These are phyloP conservation scores for Mortierella sp. DNA, from an alignment of 371 early-diverging fungal species.

Conservation along the genomic window DNA sequence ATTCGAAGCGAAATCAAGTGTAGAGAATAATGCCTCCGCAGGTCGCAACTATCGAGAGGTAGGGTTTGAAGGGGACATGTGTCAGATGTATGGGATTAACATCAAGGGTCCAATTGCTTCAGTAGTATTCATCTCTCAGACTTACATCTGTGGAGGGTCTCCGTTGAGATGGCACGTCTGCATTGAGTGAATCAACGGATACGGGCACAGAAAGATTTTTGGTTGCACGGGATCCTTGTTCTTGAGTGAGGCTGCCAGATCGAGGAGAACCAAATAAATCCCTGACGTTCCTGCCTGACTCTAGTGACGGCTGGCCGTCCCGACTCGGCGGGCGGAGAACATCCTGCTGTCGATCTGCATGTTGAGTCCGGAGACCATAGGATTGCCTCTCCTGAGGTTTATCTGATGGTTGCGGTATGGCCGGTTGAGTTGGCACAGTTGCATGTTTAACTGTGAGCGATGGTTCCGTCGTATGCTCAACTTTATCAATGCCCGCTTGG, in stretches of 20 bases:
- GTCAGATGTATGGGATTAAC: no score
- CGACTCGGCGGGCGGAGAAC: neutral
- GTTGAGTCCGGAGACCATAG: neutral
- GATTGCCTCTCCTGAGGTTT: neutral
- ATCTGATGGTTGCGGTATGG: neutral
- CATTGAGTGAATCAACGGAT: constrained; percentile 1
- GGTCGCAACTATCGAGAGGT: constrained; percentile 34
- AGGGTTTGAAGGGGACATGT: neutral
- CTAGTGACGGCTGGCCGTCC: neutral
- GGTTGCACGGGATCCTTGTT: neutral
- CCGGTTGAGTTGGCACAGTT: neutral
- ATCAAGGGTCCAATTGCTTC: neutral
- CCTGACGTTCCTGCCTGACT: constrained; percentile 16
- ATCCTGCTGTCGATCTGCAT: neutral
- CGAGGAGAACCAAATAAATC: constrained; percentile 22
- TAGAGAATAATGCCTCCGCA: constrained; percentile 47
- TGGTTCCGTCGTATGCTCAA: neutral
- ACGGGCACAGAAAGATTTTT: neutral
- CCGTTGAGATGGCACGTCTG: constrained; percentile 8
- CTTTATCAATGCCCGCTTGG: neutral
- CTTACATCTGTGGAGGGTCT: constrained; percentile 37
- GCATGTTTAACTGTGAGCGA: neutral
- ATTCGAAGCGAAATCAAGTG: constrained; percentile 54
- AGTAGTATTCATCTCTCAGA: neutral
- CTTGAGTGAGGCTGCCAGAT: neutral